These are phyloP conservation scores for Myxozyma melibiosi DNA, from an alignment of 805 yeast genomes.

Conservation along the genomic window DNA sequence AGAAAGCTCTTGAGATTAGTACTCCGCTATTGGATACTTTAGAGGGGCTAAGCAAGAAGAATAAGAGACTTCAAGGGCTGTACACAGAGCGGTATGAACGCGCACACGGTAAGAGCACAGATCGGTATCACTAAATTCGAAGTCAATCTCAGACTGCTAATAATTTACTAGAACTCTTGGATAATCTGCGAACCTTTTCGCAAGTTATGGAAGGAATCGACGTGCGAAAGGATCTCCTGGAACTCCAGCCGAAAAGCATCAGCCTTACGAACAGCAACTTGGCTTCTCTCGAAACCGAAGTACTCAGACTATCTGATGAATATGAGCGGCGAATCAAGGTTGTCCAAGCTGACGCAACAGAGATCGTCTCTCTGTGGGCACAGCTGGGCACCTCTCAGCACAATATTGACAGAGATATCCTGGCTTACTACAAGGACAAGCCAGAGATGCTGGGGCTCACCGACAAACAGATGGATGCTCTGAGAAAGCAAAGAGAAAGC, in stretches of 20 bases:
- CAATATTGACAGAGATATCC: constrained; percentile 37
- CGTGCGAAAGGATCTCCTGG: constrained; percentile 27
- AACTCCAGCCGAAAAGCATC: constrained; percentile 27
- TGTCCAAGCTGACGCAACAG: constrained; percentile 34
- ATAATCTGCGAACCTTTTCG: constrained; percentile 28
- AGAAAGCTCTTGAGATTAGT: constrained; percentile 27
- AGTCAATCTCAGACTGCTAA: neutral
- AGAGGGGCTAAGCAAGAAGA: constrained; percentile 27
- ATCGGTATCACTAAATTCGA: neutral
- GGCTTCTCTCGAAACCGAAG: constrained; percentile 35
- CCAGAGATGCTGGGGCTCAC: constrained; percentile 38
- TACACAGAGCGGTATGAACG: constrained; percentile 35
- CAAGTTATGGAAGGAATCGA: constrained; percentile 34
- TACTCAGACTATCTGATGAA: constrained; percentile 35
- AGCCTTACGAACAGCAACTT: constrained; percentile 36
- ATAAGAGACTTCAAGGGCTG: constrained; percentile 27
- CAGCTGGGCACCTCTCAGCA: constrained; percentile 41
- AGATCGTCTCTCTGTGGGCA: constrained; percentile 40
- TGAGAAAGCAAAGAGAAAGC: constrained; percentile 32
- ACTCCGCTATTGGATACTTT: constrained; percentile 35
- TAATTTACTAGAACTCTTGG: constrained; percentile 18
- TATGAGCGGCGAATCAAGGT: constrained; percentile 29
- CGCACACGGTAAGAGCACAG: constrained; percentile 27
- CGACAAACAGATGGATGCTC: constrained; percentile 39
- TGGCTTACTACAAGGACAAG: constrained; percentile 29